Evolutionary conservation across 495 filamentous ascomycete genomes (phyloP).

Genomic region (Penicillium verhagenii): DNA sequence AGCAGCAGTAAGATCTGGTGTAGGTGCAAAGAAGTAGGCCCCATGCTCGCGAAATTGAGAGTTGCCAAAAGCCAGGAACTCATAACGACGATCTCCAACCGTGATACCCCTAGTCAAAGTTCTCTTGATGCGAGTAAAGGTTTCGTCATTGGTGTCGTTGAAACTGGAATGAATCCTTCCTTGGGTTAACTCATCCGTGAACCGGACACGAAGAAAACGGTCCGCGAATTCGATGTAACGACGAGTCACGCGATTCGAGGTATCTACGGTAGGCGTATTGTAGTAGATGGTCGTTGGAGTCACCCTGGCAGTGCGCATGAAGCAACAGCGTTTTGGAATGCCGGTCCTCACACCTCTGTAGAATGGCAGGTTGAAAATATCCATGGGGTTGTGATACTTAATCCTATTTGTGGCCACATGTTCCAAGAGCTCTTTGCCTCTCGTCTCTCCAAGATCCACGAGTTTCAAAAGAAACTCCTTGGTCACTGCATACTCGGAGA

Average conservation of each 20-base stretch:
- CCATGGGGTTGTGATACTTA: constrained; percentile 68
- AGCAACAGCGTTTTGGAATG: constrained; percentile 70
- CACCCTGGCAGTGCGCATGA: constrained; percentile 70
- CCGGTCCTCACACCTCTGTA: constrained; percentile 45
- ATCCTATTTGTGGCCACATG: constrained; percentile 58
- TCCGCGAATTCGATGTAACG: constrained; percentile 66
- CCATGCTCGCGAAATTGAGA: constrained; percentile 92
- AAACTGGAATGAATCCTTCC: constrained; percentile 58
- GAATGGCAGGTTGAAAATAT: constrained; percentile 60
- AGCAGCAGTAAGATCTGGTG: constrained; percentile 58
- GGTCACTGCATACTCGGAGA: constrained; percentile 76
- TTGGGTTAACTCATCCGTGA: constrained; percentile 74
- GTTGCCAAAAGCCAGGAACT: constrained; percentile 94
- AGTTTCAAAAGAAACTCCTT: constrained; percentile 64
- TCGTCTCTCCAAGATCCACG: constrained; percentile 40
- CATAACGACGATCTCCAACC: constrained; percentile 76
- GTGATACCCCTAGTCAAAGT: constrained; percentile 74
- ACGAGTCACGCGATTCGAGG: constrained; percentile 82
- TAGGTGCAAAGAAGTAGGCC: constrained; percentile 81
- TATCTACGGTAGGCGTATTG: constrained; percentile 74
- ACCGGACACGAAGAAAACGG: constrained; percentile 86
- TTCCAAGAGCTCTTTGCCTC: constrained; percentile 60
- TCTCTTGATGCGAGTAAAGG: constrained; percentile 72
- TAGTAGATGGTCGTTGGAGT: constrained; percentile 83
- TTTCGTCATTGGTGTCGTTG: constrained; percentile 59